Evolutionary conservation across 2,329 filamentous ascomycete species (phyloP), one percentile per base, ranked within the genome.

Genomic region (Cercospora sp.): DNA sequence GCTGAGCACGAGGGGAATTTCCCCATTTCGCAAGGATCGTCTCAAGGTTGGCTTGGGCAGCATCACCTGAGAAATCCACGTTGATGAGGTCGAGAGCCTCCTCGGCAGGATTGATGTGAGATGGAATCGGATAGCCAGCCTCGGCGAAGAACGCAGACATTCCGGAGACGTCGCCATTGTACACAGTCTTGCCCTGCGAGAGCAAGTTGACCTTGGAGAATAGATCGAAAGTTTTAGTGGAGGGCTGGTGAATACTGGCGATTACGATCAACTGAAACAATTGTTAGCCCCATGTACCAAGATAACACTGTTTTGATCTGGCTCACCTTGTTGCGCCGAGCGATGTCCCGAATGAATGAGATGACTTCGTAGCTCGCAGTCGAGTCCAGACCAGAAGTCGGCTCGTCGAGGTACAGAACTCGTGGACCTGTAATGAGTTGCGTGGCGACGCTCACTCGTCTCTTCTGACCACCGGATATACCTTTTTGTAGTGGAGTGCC

Each of bases 201-300:
- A 96, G 82, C 0, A 95, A 84, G 51, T 90, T 81, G 0, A 94
- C 81, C 74, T 90, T 90, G 75, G 94, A 91, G 72, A 95, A 94
- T 1, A 92, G 85, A 65, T 89, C 84, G 73, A 92, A 94, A 0
- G 90, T 93, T 0, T 88, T 85, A 0, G 91, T 91, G 0, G 91
- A 94, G 0, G 92, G 92, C 74, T 95, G 92, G 74, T 95, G 92
- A 66, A 95, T 94, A 61, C 89, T 91, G 6, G 90, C 90, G 66
- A 95, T 87, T 18, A 94, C 87, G 66, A 94, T 86, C 65, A 94
- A 83, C 87, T 90, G 69, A 13, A 43, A 30, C 6, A 57, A 37
- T 8, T 55, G 53, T 67, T 21, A 67, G 60, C 40, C 3, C 12
- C n/a, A 32, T 55, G n/a, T 21, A 24, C 5, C 45, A 13, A 24